Evolutionary conservation across 805 yeast genomes (phyloP), one percentile per base, ranked within the genome.

Genomic region (Monosporozyma unispora): DNA sequence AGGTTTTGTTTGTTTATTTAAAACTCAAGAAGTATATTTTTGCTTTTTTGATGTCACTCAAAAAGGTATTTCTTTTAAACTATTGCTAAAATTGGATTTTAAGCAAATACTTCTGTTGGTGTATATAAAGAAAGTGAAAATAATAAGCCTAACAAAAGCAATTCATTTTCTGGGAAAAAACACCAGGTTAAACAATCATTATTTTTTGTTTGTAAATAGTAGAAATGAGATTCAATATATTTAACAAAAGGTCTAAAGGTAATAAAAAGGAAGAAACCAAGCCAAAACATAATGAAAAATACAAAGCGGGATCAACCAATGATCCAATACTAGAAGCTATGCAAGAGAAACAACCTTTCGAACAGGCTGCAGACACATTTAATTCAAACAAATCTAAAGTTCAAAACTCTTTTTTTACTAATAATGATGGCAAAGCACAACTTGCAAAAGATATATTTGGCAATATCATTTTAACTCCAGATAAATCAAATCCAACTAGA

Each of bases 311-410:
- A 33, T 77, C 82, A 48, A 80, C 83, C 28, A 87, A 84, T 57
- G 96, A 89, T 69, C 97, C 96, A n/a, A 82, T 91, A 49, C 71
- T 91, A 54, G 77, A 83, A 33, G 98, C 98, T 2, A 95, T 93
- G 44, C 89, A 85, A 63, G 98, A 91, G 67, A 91, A 84, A 11
- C 98, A 91, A 72, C 99, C 99, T 4, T 91, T 87, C 65, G 96
- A 91, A 69, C 78, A 77, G 62, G 71, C 73, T 37, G 71, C 68
- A 29, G 69, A 66, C 48, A 55, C 63, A 8, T 57, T 57, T 46
- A 56, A 58, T 21, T 29, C 45, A 16, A 11, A 22, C 2, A 28
- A 18, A 14, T 68, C 50, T 50, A 58, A 55, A 48, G 60, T 58
- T 59, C 63, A 64, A 57, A 65, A 66, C 71, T 64, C 75, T 47